phyloP scores from a whole-genome alignment of 106 monocot species.

The Dioscorea zingiberensis region DNA sequence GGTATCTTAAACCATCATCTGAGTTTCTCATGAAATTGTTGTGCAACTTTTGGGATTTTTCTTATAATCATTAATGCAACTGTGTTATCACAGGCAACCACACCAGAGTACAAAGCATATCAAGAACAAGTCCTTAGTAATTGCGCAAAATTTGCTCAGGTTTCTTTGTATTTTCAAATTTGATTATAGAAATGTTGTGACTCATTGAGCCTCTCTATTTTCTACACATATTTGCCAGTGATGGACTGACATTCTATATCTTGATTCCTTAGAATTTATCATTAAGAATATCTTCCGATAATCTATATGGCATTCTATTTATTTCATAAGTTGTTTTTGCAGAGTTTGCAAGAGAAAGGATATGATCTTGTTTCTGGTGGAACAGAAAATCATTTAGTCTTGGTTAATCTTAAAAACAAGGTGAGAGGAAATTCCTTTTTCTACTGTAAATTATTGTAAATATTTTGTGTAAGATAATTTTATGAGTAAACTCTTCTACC shows the following conservation, averaged over 20 bases:
- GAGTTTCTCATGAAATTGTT: neutral
- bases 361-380: slow-evolving; percentile 98
- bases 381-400: slow-evolving; percentile 93
- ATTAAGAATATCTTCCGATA: neutral
- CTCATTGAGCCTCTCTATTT: neutral
- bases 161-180: neutral
- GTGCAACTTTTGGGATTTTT: neutral
- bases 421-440: slow-evolving; percentile 18
- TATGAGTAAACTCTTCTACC: no score
- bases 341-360: slow-evolving; percentile 62
- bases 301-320: no score
- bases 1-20: neutral
- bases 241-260: neutral
- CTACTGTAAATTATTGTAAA: neutral
- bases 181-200: neutral
- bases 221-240: neutral
- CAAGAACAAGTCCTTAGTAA: slow-evolving; percentile 95
- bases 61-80: no score
- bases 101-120: slow-evolving; percentile 82
- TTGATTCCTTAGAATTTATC: neutral
- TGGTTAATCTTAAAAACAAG: slow-evolving; percentile 93
- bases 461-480: no score
- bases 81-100: slow-evolving; percentile 52
- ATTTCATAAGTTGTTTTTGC: neutral
- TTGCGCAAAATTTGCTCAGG: slow-evolving; percentile 92